Percentiles rank a stretch among this genome's conserved stretches.
phyloP scores from a whole-genome alignment of 169 alveolate genomes.

The Babesia ovata region DNA sequence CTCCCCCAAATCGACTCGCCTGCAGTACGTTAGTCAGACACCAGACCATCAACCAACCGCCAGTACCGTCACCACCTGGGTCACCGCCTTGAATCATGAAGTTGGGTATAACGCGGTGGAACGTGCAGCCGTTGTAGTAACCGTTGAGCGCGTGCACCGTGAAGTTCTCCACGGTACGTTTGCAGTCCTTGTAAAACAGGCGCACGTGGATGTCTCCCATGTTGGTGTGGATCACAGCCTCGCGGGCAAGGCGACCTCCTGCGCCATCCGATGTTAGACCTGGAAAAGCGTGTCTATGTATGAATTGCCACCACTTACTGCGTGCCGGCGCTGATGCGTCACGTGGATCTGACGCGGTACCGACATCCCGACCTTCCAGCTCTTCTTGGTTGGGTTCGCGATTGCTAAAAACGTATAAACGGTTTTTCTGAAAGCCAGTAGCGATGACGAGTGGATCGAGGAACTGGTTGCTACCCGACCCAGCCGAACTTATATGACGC shows the following conservation, averaged over 20 bases:
- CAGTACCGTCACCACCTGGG: constrained; percentile 99
- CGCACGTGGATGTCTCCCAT: constrained; percentile 95
- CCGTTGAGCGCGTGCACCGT: constrained; percentile 93
- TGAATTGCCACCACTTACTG: constrained; percentile 7
- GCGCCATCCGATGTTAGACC: constrained; percentile 18
- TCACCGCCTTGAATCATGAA: constrained; percentile 99
- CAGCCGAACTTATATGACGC: constrained; percentile 51
- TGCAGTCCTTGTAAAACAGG: constrained; percentile 89
- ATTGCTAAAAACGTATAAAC: constrained; percentile 90
- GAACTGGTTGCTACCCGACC: constrained; percentile 68
- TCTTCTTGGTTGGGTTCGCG: constrained; percentile 89
- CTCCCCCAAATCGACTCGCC: constrained; percentile 92
- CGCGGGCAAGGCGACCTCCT: constrained; percentile 75
- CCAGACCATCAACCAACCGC: constrained; percentile 83
- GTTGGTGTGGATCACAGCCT: constrained; percentile 95
- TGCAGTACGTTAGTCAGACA: constrained; percentile 71
- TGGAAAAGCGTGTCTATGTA: neutral
- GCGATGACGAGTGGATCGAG: constrained; percentile 80
- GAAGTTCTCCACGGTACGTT: constrained; percentile 96
- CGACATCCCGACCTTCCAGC: constrained; percentile 88
- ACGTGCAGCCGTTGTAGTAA: constrained; percentile 83
- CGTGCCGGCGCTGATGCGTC: constrained; percentile 48
- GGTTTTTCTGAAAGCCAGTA: constrained; percentile 78
- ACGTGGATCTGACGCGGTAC: constrained; percentile 86
- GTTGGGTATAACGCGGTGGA: constrained; percentile 90